Evolutionary conservation across 257 asterid species (phyloP).

Genomic region (Handroanthus guayacan): DNA sequence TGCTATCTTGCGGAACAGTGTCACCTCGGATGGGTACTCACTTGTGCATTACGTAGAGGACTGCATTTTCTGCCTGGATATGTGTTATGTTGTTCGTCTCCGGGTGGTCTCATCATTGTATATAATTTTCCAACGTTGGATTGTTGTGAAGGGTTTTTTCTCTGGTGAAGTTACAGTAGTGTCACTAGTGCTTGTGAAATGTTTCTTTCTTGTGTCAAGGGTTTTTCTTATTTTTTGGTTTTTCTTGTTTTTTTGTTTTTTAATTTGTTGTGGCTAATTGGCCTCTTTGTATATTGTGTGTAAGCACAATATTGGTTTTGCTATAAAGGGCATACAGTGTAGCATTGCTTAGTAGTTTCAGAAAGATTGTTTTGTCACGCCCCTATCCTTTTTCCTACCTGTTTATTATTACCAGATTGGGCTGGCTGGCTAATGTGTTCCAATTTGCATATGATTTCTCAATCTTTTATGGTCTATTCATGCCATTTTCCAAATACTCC

Average conservation of each 20-base stretch:
- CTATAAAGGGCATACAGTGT: constrained; percentile 38
- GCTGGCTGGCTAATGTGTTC: too few species aligned
- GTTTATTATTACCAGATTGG: too few species aligned
- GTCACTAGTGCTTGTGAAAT: constrained; percentile 40
- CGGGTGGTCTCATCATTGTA: constrained; percentile 40
- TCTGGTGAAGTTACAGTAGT: constrained; percentile 13
- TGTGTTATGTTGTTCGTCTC: constrained; percentile 41
- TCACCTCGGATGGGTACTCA: background rate
- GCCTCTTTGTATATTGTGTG: constrained; percentile 49
- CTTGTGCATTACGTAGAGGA: constrained; percentile 28
- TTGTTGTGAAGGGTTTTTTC: constrained; percentile 15
- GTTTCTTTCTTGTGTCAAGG: background rate
- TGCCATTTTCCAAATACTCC: background rate
- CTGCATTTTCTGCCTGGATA: constrained; percentile 27
- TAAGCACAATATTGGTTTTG: constrained; percentile 50
- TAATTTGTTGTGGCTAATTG: constrained; percentile 34
- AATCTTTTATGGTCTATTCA: too few species aligned
- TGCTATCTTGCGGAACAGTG: constrained; percentile 36
- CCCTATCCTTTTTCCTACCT: too few species aligned
- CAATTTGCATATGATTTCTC: too few species aligned
- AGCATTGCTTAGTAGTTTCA: constrained; percentile 45
- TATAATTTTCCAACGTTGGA: constrained; percentile 38
- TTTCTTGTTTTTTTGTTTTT: background rate
- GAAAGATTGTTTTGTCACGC: constrained; percentile 6
- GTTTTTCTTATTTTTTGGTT: background rate